Base-by-base conservation (phyloP, 1,284 basidiomycete genomes). In the Irpex sp. region DNA sequence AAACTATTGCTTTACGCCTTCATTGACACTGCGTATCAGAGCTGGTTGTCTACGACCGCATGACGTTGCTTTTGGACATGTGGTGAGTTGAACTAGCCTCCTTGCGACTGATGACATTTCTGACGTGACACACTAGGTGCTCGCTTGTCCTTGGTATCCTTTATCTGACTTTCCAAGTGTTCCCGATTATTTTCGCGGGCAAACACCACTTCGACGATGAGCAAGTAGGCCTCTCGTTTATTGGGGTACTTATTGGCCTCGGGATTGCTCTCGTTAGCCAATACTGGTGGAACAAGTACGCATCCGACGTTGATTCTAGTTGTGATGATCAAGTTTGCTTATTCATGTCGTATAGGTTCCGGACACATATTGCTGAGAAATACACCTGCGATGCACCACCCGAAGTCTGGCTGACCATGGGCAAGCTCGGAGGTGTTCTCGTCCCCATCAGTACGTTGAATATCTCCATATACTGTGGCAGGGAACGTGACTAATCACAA, bases 221-320 rank as follows among this genome's bases (percentile, higher is more conserved):
- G 67, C 70, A 76, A 44, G 85, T 84, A 5, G 91, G 92, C 0
- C 72, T 93, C 63, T 76, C 82, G 0, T 94, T 93, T 76, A 70
- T 92, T 0, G 91, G 91, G 0, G 86, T 93, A 37, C 89, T 88
- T 0, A 17, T 89, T 0, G 92, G 92, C 0, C 85, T 91, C 79
- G 26, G 86, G 6, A 58, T 83, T 5, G 87, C 82, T 0, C 74
- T 86, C 0, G 70, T 77, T 0, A 79, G 82, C 0, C 86, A 88
- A 68, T 85, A 88, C 0, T 82, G 78, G 65, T 93, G 89, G 85
- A 88, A 88, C 68, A 72, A 72, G 84, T 87, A 67, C 5, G 75
- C 3, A 26, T 26, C 21, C 21, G 21, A 3, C 21, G 21, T 1
- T 68, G 6, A 8, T 38, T 13, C 19, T 47, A 19, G 19, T 44